phyloP scores from a whole-genome alignment of 1,284 basidiomycete genomes.

The Rhodotorula sp. region DNA sequence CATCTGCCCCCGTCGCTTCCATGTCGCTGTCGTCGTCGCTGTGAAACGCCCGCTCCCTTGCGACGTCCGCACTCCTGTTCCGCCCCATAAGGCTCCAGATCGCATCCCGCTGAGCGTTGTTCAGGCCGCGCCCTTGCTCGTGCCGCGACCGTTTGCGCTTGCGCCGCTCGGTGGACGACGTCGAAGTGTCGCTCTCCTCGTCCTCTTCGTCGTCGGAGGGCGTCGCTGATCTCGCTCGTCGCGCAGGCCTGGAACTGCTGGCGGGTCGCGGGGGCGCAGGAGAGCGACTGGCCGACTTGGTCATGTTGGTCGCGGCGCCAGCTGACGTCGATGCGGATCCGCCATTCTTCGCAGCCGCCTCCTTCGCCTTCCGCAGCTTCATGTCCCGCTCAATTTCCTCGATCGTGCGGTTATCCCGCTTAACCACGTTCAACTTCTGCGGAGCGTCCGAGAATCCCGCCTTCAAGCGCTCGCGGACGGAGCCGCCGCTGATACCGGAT shows the following conservation, averaged over 20 bases:
- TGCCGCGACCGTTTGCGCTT: background rate
- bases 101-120: constrained; percentile 15
- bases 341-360: background rate
- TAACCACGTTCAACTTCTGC: constrained; percentile 37
- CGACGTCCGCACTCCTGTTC: constrained; percentile 12
- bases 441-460: constrained; percentile 33
- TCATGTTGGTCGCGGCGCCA: background rate
- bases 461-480: constrained; percentile 16
- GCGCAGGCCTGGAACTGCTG: background rate
- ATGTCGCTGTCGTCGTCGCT: constrained; percentile 34
- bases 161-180: background rate
- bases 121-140: constrained; percentile 1
- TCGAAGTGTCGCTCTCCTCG: too few relatives aligned
- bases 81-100: constrained; percentile 35
- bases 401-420: constrained; percentile 43
- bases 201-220: constrained; percentile 5
- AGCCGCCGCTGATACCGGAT: background rate
- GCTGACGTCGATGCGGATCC: background rate
- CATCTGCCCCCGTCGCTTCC: constrained; percentile 27
- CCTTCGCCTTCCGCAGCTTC: constrained; percentile 14
- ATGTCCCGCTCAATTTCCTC: constrained; percentile 45
- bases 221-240: constrained; percentile 1
- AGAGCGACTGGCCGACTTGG: background rate
- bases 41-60: constrained; percentile 3
- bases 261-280: background rate